Percentiles rank a stretch among this genome's conserved stretches.
Evolutionary conservation across 805 yeast species (phyloP).

Genomic region (Yarrowia sp.): DNA sequence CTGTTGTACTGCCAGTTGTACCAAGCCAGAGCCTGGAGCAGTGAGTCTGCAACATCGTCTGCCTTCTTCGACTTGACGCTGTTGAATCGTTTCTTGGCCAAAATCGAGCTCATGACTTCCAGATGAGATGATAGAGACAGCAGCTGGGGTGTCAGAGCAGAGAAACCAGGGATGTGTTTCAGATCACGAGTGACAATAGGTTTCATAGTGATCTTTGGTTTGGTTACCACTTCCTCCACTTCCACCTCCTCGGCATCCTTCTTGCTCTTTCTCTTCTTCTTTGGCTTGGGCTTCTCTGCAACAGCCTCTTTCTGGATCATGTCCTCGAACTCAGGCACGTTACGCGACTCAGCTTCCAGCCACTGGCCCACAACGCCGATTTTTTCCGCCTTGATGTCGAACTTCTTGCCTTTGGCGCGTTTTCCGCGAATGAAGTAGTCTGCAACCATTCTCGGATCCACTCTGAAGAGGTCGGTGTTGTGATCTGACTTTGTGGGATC

Average conservation of each 20-base stretch:
- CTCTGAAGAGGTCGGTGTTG: background rate
- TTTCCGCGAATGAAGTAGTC: constrained; percentile 6
- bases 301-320: background rate
- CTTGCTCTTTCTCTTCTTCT: background rate
- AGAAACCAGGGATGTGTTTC: background rate
- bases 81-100: background rate
- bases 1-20: constrained; percentile 16
- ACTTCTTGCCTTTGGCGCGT: background rate
- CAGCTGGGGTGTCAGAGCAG: background rate
- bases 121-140: background rate
- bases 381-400: constrained; percentile 10
- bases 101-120: background rate
- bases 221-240: background rate
- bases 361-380: constrained; percentile 1
- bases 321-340: background rate
- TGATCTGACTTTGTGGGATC: background rate
- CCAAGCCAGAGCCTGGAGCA: constrained; percentile 24
- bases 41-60: constrained; percentile 17
- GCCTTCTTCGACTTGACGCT: background rate
- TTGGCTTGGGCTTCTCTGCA: background rate
- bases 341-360: background rate
- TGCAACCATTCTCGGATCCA: background rate
- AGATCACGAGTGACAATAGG: background rate
- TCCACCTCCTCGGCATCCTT: background rate
- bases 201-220: background rate